Percentiles rank a stretch among this genome's conserved stretches.
These are phyloP conservation scores for Wickerhamomyces rabaulensis DNA, from an alignment of 805 yeast species.

Conservation along the genomic window DNA sequence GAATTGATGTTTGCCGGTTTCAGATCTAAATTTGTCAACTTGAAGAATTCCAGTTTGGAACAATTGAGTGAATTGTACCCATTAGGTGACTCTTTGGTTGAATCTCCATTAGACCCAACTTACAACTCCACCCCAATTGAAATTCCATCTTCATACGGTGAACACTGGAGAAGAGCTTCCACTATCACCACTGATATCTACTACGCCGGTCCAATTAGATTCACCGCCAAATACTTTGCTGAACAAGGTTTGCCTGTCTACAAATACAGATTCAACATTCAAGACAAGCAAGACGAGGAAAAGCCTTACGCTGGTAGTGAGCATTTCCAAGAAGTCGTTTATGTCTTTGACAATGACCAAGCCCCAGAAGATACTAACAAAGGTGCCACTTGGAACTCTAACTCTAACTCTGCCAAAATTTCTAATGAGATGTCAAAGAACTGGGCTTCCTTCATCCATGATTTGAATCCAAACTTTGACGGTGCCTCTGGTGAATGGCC, in stretches of 20 bases:
- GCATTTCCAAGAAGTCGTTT: slow-evolving; percentile 7
- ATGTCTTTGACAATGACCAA: slow-evolving; percentile 6
- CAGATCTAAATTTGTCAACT: too few relatives aligned
- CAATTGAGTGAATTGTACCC: too few relatives aligned
- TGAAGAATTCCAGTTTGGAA: slow-evolving; percentile 3
- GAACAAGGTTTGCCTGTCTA: slow-evolving; percentile 3
- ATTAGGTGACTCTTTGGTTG: slow-evolving; percentile 1
- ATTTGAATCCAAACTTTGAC: slow-evolving; percentile 34
- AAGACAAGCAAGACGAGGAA: neutral
- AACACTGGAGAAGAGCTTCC: too few relatives aligned
- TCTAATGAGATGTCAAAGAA: slow-evolving; percentile 3
- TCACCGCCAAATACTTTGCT: slow-evolving; percentile 3
- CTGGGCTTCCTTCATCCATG: slow-evolving; percentile 15
- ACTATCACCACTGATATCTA: slow-evolving; percentile 10
- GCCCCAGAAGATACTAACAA: neutral
- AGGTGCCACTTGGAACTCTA: slow-evolving; percentile 3
- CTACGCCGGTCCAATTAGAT: slow-evolving; percentile 12
- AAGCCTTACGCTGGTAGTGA: neutral
- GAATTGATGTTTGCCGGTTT: too few relatives aligned
- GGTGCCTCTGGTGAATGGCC: slow-evolving; percentile 1
- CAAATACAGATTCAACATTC: slow-evolving; percentile 8
- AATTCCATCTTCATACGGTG: too few relatives aligned
- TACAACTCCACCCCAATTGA: slow-evolving; percentile 5
- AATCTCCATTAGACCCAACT: slow-evolving; percentile 8
- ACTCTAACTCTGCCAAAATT: neutral